Base-by-base conservation (phyloP, 192 early-diverging fungal genomes). In the Diversispora eburnea region DNA sequence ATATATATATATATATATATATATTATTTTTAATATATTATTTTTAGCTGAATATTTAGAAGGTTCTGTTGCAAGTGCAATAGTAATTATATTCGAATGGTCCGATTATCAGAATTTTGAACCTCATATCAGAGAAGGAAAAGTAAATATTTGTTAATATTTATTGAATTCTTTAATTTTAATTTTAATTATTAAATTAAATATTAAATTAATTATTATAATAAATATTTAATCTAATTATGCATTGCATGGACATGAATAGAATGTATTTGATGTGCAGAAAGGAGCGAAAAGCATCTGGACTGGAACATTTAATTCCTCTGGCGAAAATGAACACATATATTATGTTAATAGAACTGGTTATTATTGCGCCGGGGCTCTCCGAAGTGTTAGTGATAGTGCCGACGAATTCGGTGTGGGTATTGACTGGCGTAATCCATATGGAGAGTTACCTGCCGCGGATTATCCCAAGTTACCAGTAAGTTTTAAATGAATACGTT, bases 381-480 rank as follows among this genome's bases (percentile, higher is more conserved):
- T 84, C 47, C 78, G 86, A 9, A 70, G 79, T 10, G 65, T 68
- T 5, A 19, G 69, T 10, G 25, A 54, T 2, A 57, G 51, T 20
- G 43, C 43, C 6, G 65, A 78, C 15, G 56, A 41, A 15, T 92
- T 87, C 78, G 71, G 76, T 3, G 84, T 89, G n/a, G 79, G 77
- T 33, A 77, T 92, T 39, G 83, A 86, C 39, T 91, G 92, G 83
- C 77, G 78, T 45, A 94, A 92, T 77, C 88, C 92, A 9, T 91
- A 94, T 80, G 97, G 97, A 59, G 78, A 84, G 70, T 78, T 98
- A 17, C 91, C 94, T 2, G 95, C 89, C 41, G 83, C 85, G 33
- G 94, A 95, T 57, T 98, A 93, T 80, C 94, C 95, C 1, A 96
- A 95, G 72, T 76, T 98, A 42, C 82, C 88, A 70, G 89, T 91